A percentile compares a stretch with the other conserved stretches of the same genome.
phyloP scores from a whole-genome alignment of 2,329 filamentous ascomycete genomes.

The Neonectria sp. region DNA sequence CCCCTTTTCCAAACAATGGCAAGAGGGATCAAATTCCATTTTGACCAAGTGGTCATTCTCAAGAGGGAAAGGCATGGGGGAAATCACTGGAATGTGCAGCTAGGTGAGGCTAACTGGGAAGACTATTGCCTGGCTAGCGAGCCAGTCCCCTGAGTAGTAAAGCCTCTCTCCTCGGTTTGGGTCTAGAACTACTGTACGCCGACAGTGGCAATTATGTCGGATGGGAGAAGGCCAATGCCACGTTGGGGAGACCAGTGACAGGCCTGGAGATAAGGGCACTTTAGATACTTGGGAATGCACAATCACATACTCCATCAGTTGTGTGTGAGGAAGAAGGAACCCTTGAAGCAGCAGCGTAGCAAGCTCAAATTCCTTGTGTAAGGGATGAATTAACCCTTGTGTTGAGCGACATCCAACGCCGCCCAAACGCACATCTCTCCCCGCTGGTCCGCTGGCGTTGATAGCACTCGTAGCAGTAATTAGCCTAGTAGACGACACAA shows the following conservation, averaged over 20 bases:
- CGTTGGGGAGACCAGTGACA: background rate
- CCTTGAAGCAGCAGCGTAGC: background rate
- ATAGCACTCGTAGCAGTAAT: background rate
- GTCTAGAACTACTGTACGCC: background rate
- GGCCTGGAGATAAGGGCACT: background rate
- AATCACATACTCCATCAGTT: background rate
- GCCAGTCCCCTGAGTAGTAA: background rate
- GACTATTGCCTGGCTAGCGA: background rate
- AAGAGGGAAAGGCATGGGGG: background rate
- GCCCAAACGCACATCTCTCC: background rate
- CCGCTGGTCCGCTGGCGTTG: background rate
- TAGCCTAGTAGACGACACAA: too few relatives aligned
- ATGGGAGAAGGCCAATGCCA: background rate
- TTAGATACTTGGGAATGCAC: background rate
- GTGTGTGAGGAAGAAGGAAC: background rate
- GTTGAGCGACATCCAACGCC: background rate
- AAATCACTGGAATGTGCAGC: background rate
- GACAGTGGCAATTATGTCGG: background rate
- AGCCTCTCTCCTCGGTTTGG: background rate
- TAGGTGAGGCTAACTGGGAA: background rate
- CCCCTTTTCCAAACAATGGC: background rate
- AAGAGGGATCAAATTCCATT: background rate
- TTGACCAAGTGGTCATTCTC: background rate
- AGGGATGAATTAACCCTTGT: background rate
- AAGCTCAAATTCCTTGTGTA: background rate